Conservation (phyloP, 768 basidiomycete genomes). For the Crepidotus variabilis region DNA sequence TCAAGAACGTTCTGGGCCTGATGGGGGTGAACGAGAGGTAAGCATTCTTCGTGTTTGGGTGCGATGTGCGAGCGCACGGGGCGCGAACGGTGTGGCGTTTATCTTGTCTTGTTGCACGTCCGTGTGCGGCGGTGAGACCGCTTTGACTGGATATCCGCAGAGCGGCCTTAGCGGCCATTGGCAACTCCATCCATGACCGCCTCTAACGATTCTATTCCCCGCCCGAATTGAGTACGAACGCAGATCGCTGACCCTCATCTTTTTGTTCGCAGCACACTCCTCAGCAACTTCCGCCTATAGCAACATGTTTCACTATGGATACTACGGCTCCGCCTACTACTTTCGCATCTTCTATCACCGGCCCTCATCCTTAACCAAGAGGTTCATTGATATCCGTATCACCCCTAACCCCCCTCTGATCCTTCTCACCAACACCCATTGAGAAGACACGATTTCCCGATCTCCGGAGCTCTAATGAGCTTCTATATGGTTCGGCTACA, state of each 20-base stretch:
- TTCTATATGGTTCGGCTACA: background rate
- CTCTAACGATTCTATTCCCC: background rate
- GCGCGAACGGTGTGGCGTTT: no score
- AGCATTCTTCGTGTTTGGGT: conserved; percentile 7
- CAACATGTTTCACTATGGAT: background rate
- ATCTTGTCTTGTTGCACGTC: no score
- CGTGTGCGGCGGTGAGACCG: no score
- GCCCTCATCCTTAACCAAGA: background rate
- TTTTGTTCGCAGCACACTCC: background rate
- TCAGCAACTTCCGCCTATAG: background rate
- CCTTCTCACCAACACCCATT: background rate
- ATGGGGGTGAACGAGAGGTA: conserved; percentile 22
- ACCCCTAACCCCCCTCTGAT: background rate
- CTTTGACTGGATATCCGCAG: background rate
- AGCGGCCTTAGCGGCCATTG: background rate
- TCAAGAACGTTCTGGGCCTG: conserved; percentile 11
- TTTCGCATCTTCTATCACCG: background rate
- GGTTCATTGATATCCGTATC: no score
- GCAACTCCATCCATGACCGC: background rate
- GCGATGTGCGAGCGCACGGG: background rate
- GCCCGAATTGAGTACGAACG: background rate
- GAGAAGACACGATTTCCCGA: background rate
- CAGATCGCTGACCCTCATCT: background rate
- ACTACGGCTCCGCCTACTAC: no score
- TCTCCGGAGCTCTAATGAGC: background rate